phyloP scores from a whole-genome alignment of 176 grass and related monocot species.

The Leersia perrieri region DNA sequence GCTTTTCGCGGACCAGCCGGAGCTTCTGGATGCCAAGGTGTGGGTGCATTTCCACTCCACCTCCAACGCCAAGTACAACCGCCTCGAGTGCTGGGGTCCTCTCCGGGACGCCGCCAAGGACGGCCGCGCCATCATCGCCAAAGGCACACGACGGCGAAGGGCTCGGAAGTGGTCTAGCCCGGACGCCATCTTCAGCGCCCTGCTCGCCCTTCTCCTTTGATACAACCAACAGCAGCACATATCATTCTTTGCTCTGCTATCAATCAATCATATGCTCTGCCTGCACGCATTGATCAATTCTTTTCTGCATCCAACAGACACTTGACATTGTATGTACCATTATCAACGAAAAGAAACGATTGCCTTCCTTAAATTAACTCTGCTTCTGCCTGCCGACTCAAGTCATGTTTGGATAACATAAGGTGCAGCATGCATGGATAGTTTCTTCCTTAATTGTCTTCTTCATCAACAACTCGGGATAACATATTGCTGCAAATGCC shows the following conservation, averaged over 20 bases:
- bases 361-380: neutral
- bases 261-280: no score
- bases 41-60: slow-evolving; percentile 90
- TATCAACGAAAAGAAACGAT: neutral
- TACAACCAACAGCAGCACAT: neutral
- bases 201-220: slow-evolving; percentile 78
- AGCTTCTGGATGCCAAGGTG: slow-evolving; percentile 80
- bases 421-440: no score
- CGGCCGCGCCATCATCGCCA: no score
- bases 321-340: neutral
- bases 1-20: slow-evolving; percentile 63
- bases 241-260: neutral
- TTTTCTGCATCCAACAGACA: neutral
- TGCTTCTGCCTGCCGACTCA: neutral
- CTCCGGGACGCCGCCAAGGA: slow-evolving; percentile 61
- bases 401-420: neutral
- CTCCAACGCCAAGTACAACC: slow-evolving; percentile 60
- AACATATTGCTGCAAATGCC: neutral
- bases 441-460: neutral
- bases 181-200: slow-evolving; percentile 63
- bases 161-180: slow-evolving; percentile 43
- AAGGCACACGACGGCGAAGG: slow-evolving; percentile 10
- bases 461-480: neutral
- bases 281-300: no score
- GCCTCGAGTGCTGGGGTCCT: slow-evolving; percentile 88